Percentiles rank a stretch among this genome's conserved stretches.
Conservation (phyloP, 2,329 filamentous ascomycete genomes). For the Pseudogymnoascus sp. region DNA sequence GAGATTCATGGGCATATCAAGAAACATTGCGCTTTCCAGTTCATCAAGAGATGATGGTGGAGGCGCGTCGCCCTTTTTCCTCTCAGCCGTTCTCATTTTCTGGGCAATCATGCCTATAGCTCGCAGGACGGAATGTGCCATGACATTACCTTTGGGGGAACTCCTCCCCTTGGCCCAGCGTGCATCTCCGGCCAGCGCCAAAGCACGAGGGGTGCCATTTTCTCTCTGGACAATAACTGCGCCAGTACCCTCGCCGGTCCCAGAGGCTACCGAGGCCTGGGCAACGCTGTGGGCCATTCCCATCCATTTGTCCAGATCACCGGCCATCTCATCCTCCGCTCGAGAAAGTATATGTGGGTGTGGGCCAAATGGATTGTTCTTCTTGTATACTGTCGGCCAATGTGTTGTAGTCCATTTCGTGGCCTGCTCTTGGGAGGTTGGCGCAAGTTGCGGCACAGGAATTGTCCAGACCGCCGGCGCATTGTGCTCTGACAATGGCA, state of each 20-base stretch:
- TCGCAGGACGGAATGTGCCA: slow-evolving; percentile 71
- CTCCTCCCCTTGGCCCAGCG: slow-evolving; percentile 55
- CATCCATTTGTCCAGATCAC: slow-evolving; percentile 61
- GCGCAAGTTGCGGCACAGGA: slow-evolving; percentile 65
- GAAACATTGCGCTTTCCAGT: slow-evolving; percentile 55
- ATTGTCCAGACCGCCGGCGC: slow-evolving; percentile 54
- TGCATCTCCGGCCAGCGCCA: slow-evolving; percentile 71
- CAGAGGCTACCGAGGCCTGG: slow-evolving; percentile 47
- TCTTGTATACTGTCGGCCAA: slow-evolving; percentile 81
- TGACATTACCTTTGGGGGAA: slow-evolving; percentile 58
- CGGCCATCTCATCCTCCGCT: slow-evolving; percentile 61
- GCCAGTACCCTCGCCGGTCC: slow-evolving; percentile 63
- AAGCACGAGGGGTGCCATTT: slow-evolving; percentile 36
- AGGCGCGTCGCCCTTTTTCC: slow-evolving; percentile 17
- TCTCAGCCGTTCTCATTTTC: slow-evolving; percentile 39
- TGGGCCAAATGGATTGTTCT: slow-evolving; percentile 79
- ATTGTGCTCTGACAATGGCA: slow-evolving; percentile 30
- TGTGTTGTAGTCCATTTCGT: slow-evolving; percentile 68
- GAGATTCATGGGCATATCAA: slow-evolving; percentile 61
- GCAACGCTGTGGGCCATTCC: slow-evolving; percentile 60
- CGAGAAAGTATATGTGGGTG: slow-evolving; percentile 69
- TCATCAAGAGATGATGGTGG: neutral
- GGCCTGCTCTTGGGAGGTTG: slow-evolving; percentile 70
- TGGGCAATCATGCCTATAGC: slow-evolving; percentile 76
- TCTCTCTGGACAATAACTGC: slow-evolving; percentile 64